Evolutionary conservation across 2,329 filamentous ascomycete genomes (phyloP).

Genomic region (Penicillium frequentans): DNA sequence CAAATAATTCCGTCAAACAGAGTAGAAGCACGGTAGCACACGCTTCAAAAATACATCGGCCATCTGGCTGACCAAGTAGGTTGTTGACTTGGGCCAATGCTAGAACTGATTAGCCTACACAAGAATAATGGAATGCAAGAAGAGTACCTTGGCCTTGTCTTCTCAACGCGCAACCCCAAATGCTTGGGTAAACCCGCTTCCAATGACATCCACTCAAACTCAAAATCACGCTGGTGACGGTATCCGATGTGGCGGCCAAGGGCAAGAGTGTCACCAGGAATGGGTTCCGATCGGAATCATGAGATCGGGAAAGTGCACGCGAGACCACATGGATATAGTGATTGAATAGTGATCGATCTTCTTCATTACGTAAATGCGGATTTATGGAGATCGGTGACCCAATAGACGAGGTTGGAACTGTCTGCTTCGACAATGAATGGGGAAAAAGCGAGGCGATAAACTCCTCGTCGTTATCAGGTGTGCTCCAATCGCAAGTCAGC

Average conservation of each 20-base stretch:
- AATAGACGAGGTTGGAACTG: constrained; percentile 2
- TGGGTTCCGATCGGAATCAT: constrained; percentile 23
- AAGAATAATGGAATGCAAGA: not conserved
- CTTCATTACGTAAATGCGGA: constrained; percentile 22
- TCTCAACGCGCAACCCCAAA: constrained; percentile 26
- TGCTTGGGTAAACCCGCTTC: constrained; percentile 27
- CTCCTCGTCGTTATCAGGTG: constrained; percentile 17
- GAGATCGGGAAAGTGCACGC: constrained; percentile 23
- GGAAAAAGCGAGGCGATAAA: constrained; percentile 19
- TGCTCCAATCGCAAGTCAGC: constrained; percentile 4
- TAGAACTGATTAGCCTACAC: not conserved
- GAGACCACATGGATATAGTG: constrained; percentile 30
- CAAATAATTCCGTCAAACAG: constrained; percentile 47
- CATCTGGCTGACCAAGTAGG: constrained; percentile 18
- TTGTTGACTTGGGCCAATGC: constrained; percentile 25
- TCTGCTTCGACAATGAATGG: constrained; percentile 10
- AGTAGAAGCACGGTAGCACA: constrained; percentile 44
- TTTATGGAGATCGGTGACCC: constrained; percentile 16
- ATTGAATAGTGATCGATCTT: constrained; percentile 30
- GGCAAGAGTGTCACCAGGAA: constrained; percentile 28
- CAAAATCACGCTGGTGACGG: constrained; percentile 27
- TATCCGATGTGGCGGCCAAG: constrained; percentile 26
- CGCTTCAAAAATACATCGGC: constrained; percentile 39
- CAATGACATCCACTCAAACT: constrained; percentile 31
- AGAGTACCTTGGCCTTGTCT: constrained; percentile 26